Conservation (phyloP, 345 rosid genomes). For the Salix dunnii region DNA sequence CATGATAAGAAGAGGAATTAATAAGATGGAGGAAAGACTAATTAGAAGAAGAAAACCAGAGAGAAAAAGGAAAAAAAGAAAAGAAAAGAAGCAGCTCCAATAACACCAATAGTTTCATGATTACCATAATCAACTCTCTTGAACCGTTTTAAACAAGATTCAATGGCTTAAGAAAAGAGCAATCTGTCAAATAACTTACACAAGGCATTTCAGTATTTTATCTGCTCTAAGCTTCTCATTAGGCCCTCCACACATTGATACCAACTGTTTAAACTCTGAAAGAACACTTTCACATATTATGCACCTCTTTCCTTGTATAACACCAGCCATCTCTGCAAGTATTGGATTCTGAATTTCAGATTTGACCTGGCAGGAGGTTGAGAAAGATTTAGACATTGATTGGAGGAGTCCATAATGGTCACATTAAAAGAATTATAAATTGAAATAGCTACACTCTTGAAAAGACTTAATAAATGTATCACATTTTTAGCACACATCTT, state of each 20-base stretch:
- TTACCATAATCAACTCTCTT: neutral
- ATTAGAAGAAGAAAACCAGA: neutral
- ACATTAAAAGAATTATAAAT: too few species aligned
- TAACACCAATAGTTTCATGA: neutral
- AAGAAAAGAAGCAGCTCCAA: neutral
- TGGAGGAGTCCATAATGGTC: too few species aligned
- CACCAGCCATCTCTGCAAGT: conserved; percentile 39
- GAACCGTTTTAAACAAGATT: neutral
- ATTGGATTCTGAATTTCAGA: conserved; percentile 64
- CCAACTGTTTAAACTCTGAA: conserved; percentile 61
- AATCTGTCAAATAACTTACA: conserved; percentile 43
- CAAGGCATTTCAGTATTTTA: conserved; percentile 46
- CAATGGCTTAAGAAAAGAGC: neutral
- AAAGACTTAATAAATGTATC: neutral
- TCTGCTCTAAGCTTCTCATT: conserved; percentile 71
- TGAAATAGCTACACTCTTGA: too few species aligned
- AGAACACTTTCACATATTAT: conserved; percentile 56
- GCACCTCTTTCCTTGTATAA: conserved; percentile 51
- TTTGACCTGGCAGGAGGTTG: conserved; percentile 39
- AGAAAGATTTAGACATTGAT: neutral
- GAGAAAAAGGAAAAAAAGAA: neutral
- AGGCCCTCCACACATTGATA: conserved; percentile 70
- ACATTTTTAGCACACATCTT: neutral
- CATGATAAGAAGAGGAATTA: too few species aligned
- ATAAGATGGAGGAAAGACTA: too few species aligned